These are phyloP conservation scores for Diospyros lotus DNA, from an alignment of 148 eudicot species.

Conservation along the genomic window DNA sequence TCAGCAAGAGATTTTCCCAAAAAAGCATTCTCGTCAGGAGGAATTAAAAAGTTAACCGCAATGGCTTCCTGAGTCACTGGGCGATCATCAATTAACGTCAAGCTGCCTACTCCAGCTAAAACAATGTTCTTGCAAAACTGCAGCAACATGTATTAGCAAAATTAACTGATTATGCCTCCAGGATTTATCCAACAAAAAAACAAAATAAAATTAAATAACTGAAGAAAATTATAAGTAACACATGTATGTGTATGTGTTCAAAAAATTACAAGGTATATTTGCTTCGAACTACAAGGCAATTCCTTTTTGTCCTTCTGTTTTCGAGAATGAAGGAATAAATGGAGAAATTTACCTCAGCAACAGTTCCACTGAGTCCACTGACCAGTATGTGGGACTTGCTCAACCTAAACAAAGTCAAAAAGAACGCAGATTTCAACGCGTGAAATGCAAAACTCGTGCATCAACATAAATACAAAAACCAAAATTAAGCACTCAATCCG, in stretches of 20 bases:
- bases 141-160: conserved; percentile 9
- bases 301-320: background rate
- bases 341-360: conserved; percentile 57
- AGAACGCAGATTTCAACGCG: conserved; percentile 7
- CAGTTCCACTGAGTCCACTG: conserved; percentile 82
- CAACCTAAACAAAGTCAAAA: conserved; percentile 40
- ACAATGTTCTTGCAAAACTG: conserved; percentile 99
- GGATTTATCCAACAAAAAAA: background rate
- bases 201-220: background rate
- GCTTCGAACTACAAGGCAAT: no score
- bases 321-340: background rate
- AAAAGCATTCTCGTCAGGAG: conserved; percentile 38
- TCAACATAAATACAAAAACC: background rate
- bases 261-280: background rate
- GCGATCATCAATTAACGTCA: conserved; percentile 76
- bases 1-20: conserved; percentile 65
- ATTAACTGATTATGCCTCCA: background rate
- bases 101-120: conserved; percentile 92
- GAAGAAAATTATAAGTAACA: background rate
- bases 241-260: background rate
- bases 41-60: conserved; percentile 69
- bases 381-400: conserved; percentile 88
- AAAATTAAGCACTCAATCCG: background rate
- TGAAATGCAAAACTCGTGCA: background rate
- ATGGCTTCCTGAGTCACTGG: conserved; percentile 60